phyloP scores from a whole-genome alignment of 345 rosid species.

The Rhodomyrtus tomentosa region DNA sequence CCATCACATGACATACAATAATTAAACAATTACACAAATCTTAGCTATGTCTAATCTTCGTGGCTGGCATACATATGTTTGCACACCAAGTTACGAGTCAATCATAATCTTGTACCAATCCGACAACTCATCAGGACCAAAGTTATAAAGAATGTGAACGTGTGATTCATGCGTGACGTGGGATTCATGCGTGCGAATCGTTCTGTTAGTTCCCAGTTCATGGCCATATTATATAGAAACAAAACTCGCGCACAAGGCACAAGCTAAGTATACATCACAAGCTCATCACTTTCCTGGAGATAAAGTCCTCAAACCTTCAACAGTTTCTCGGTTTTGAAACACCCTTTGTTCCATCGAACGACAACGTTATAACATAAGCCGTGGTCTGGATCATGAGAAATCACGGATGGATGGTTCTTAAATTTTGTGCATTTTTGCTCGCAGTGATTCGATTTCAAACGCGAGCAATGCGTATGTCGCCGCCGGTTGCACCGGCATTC shows the following conservation, averaged over 20 bases:
- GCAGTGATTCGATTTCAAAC: neutral
- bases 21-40: too few species aligned
- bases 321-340: neutral
- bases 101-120: too few species aligned
- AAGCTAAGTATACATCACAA: neutral
- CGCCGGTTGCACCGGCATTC: constrained; percentile 21
- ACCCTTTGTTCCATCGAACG: neutral
- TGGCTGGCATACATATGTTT: too few species aligned
- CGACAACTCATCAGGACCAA: too few species aligned
- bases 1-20: too few species aligned
- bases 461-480: neutral
- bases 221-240: neutral
- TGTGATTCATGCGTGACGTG: neutral
- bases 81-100: too few species aligned
- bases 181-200: neutral
- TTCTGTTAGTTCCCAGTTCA: neutral
- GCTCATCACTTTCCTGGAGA: neutral
- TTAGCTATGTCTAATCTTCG: too few species aligned
- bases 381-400: neutral
- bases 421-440: neutral
- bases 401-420: neutral
- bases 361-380: neutral
- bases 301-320: neutral
- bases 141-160: neutral
- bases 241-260: neutral